Percentiles rank a stretch among this genome's conserved stretches.
Conservation (phyloP, 306 rosid genomes). For the Vicia sativa region DNA sequence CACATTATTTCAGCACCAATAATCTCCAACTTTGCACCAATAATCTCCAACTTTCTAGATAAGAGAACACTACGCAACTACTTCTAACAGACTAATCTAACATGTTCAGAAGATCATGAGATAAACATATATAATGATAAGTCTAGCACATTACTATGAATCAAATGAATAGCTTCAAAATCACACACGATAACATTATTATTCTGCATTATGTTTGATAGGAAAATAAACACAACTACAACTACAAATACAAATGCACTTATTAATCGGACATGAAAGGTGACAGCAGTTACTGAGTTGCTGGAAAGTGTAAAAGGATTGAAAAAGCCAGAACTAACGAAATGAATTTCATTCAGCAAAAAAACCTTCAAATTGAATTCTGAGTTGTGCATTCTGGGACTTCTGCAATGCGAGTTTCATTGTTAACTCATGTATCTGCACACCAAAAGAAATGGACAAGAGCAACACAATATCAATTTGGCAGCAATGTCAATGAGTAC, state of each 20-base stretch:
- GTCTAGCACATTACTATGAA: constrained; percentile 9
- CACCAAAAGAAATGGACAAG: constrained; percentile 16
- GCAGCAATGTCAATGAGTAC: constrained; percentile 23
- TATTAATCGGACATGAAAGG: constrained; percentile 23
- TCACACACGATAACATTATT: neutral
- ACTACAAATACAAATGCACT: constrained; percentile 29
- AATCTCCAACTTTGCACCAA: constrained; percentile 10
- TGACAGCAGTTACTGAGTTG: constrained; percentile 26
- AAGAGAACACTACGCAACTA: constrained; percentile 14
- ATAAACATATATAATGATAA: constrained; percentile 14
- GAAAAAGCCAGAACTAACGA: constrained; percentile 25
- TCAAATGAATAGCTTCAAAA: constrained; percentile 24
- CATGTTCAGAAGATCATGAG: constrained; percentile 9
- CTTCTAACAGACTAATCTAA: constrained; percentile 2
- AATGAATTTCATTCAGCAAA: constrained; percentile 35
- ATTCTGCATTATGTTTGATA: constrained; percentile 6
- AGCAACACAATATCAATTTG: constrained; percentile 18
- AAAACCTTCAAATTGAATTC: constrained; percentile 84
- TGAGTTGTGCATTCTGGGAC: constrained; percentile 75
- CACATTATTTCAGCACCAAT: neutral
- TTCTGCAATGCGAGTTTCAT: constrained; percentile 88
- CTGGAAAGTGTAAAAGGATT: constrained; percentile 5
- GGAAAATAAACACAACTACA: neutral
- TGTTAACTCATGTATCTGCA: constrained; percentile 80
- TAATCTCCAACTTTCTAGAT: constrained; percentile 6